Evolutionary conservation across 78 protist species (phyloP), one percentile per base, ranked within the genome.

Genomic region (Isochrysis galbana): DNA sequence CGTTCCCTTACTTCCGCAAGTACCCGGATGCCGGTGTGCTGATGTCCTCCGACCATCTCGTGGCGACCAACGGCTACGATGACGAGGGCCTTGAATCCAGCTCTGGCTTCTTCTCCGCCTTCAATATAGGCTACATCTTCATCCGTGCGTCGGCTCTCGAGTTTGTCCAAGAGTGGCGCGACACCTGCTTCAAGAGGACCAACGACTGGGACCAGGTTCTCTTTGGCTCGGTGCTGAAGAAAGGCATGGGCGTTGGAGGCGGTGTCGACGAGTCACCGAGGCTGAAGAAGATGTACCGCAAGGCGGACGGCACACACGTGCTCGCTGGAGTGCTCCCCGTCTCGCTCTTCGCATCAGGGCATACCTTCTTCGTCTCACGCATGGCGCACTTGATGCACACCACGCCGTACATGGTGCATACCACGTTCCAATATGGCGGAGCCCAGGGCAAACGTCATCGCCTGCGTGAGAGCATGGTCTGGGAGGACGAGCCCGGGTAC

Each of bases 1-100:
- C 86, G 48, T 22, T 77, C 47, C 86, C 86, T 44, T 77, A 77
- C 86, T 25, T 77, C n/a, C 86, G 86, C 86, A 1, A 21, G 29
- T 11, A 1, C 86, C 44, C 44, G n/a, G 47, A 38, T 29, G 86
- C 86, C 36, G 86, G 41, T 21, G 48, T 77, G 46, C 86, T 77
- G 48, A 39, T 41, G 42, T 41, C 48, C 29, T 77, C 86, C 32
- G 86, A 77, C 86, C 86, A 77, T 38, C 48, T 77, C 34, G 48
- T 41, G 36, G 80, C 80, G 86, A 39, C 45, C 34, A 77, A 77
- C 48, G 45, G 42, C 5, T 36, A 39, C n/a, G 29, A 4, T 1
- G 86, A 77, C 86, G 47, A 7, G 36, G 86, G 86, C 23, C 86
- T 77, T 46, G 86, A 77, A 46, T 0, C n/a, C 44, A 0, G 0